Evolutionary conservation across 1,284 basidiomycete genomes (phyloP).

Genomic region (Rhodofomes roseus): DNA sequence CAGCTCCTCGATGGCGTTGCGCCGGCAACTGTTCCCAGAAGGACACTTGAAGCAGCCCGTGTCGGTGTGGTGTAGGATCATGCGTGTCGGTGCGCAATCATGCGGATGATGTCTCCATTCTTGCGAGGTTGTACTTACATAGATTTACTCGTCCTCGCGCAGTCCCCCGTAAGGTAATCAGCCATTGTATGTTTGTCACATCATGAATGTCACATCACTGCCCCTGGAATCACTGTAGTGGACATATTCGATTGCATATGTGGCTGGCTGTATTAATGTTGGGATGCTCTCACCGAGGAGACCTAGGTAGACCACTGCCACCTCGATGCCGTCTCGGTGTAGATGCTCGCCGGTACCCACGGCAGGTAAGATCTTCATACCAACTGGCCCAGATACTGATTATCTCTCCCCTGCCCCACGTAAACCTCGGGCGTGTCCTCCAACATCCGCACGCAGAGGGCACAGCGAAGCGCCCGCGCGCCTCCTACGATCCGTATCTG

Average conservation of each 20-base stretch:
- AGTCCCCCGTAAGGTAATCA: background rate
- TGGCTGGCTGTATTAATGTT: background rate
- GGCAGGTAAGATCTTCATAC: background rate
- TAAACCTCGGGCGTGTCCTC: too few relatives aligned
- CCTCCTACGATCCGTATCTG: background rate
- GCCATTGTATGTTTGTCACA: background rate
- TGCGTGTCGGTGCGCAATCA: background rate
- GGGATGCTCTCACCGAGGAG: background rate
- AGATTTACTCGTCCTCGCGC: background rate
- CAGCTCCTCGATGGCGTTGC: background rate
- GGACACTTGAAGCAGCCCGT: background rate
- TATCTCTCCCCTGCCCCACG: background rate
- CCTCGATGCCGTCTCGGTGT: too few relatives aligned
- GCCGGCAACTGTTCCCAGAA: background rate
- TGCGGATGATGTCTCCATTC: background rate
- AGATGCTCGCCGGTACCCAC: too few relatives aligned
- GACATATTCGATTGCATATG: background rate
- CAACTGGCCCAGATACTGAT: background rate
- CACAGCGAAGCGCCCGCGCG: background rate
- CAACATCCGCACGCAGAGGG: background rate
- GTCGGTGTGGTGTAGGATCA: background rate
- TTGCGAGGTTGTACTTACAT: background rate
- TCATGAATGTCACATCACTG: background rate
- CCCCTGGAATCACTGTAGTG: background rate
- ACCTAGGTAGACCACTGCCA: background rate